A percentile compares a stretch with the other conserved stretches of the same genome.
These are phyloP conservation scores for Tetramitus jugosus DNA, from an alignment of 208 protist genomes.

Conservation along the genomic window DNA sequence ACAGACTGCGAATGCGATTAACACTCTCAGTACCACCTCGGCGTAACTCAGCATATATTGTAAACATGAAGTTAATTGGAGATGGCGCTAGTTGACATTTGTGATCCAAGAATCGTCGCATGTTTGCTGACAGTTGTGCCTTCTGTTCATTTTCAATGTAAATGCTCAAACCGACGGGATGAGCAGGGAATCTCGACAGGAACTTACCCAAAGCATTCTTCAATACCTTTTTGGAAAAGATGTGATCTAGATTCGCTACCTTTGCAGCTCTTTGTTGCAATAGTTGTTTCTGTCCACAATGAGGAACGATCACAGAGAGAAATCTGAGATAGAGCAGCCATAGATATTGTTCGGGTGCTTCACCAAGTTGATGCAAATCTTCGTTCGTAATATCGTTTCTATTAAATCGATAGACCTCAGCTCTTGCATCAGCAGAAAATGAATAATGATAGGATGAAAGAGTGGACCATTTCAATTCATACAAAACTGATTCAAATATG, in stretches of 20 bases:
- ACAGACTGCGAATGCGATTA: neutral
- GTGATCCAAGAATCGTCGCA: neutral
- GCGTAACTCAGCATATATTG: neutral
- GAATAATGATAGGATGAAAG: neutral
- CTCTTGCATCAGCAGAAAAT: neutral
- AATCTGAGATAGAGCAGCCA: neutral
- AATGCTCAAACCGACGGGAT: neutral
- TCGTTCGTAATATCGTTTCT: neutral
- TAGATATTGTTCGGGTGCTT: neutral
- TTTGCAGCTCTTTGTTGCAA: too few species aligned
- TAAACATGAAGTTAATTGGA: neutral
- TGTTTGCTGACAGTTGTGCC: neutral
- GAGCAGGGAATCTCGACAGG: neutral
- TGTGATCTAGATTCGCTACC: neutral
- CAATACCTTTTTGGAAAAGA: neutral
- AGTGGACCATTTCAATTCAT: neutral
- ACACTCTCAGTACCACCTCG: neutral
- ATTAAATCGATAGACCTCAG: neutral
- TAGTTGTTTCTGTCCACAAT: too few species aligned
- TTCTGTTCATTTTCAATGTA: neutral
- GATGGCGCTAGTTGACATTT: neutral
- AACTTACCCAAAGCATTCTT: neutral
- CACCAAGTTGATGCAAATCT: neutral
- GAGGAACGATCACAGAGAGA: too few species aligned
- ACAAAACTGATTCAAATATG: neutral